A percentile compares a stretch with the other conserved stretches of the same genome.
phyloP scores from a whole-genome alignment of 2,329 filamentous ascomycete species.

The Penicillium digitatum region DNA sequence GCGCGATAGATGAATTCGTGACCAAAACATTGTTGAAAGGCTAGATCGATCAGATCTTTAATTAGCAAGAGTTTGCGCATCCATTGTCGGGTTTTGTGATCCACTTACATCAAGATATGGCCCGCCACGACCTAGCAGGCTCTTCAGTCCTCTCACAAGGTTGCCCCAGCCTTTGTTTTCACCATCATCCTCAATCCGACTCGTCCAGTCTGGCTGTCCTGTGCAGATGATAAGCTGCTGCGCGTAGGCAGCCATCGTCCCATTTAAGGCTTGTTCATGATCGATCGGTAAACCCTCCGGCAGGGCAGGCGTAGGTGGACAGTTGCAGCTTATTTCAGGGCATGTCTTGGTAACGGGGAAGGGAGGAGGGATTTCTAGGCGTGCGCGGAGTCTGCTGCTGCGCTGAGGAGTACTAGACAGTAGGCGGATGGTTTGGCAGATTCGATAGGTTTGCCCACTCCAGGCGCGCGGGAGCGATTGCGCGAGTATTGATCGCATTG shows the following conservation, averaged over 20 bases:
- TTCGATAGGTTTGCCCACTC: slow-evolving; percentile 7
- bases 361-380: slow-evolving; percentile 37
- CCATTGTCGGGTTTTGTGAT: neutral
- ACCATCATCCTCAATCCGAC: slow-evolving; percentile 78
- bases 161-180: slow-evolving; percentile 44
- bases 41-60: slow-evolving; percentile 43
- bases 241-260: slow-evolving; percentile 71
- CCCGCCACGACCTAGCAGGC: slow-evolving; percentile 61
- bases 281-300: slow-evolving; percentile 72
- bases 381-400: slow-evolving; percentile 22
- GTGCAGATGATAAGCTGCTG: slow-evolving; percentile 84
- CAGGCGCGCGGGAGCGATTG: slow-evolving; percentile 16
- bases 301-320: slow-evolving; percentile 67
- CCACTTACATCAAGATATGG: slow-evolving; percentile 57
- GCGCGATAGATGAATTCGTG: slow-evolving; percentile 70
- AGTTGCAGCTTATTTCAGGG: slow-evolving; percentile 71
- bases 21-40: slow-evolving; percentile 78
- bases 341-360: slow-evolving; percentile 56
- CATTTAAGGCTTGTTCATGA: slow-evolving; percentile 63
- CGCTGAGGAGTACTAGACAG: slow-evolving; percentile 23
- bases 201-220: slow-evolving; percentile 74
- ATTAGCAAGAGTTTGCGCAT: neutral
- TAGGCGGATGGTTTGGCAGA: slow-evolving; percentile 10
- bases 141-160: slow-evolving; percentile 64
- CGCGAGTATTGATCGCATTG: slow-evolving; percentile 17